phyloP scores from a whole-genome alignment of 345 rosid genomes.

The Luvunga scandens region DNA sequence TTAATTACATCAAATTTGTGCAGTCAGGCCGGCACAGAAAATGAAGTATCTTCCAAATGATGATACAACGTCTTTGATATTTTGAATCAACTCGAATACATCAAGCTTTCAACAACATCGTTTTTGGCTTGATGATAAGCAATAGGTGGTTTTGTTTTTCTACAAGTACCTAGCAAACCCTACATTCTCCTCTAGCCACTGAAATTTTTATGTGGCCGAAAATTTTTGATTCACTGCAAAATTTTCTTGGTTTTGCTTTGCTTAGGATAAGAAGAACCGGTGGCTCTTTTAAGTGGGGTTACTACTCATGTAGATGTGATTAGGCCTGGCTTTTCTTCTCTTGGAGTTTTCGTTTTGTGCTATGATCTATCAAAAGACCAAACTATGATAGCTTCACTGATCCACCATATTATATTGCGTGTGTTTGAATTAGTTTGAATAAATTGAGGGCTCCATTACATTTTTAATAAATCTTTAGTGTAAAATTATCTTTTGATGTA shows the following conservation, averaged over 20 bases:
- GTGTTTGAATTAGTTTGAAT: background rate
- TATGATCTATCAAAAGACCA: background rate
- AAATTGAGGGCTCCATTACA: background rate
- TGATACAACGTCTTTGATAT: background rate
- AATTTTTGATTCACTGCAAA: constrained; percentile 14
- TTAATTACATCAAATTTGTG: background rate
- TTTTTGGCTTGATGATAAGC: background rate
- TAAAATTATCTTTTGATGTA: background rate
- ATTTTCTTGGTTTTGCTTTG: constrained; percentile 25
- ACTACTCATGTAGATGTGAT: constrained; percentile 18
- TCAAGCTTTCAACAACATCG: constrained; percentile 2
- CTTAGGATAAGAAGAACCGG: constrained; percentile 33
- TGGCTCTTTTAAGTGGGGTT: constrained; percentile 14
- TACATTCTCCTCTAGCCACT: background rate
- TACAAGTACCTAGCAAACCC: constrained; percentile 1
- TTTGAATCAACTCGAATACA: background rate
- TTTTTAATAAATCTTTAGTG: background rate
- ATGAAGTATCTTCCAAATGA: constrained; percentile 12
- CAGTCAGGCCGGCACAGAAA: background rate
- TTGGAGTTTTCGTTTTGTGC: constrained; percentile 22
- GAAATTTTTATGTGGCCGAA: constrained; percentile 29
- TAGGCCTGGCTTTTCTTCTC: constrained; percentile 9
- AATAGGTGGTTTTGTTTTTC: constrained; percentile 23
- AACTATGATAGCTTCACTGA: constrained; percentile 1
- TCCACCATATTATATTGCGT: background rate